phyloP scores from a whole-genome alignment of 768 basidiomycete species.

The Boletus rex-veris region DNA sequence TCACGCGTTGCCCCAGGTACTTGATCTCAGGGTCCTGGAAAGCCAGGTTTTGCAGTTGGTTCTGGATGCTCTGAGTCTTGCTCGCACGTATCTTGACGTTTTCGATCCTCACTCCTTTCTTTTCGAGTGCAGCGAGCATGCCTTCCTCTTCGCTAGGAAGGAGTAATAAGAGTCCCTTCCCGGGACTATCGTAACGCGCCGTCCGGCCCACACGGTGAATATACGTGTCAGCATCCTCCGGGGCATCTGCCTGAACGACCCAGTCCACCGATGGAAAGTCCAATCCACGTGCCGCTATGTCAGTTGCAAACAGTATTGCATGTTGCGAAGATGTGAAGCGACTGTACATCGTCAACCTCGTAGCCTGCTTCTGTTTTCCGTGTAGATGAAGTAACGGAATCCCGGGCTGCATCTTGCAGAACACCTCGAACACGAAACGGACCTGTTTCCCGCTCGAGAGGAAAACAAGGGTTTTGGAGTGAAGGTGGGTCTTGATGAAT shows the following conservation, averaged over 20 bases:
- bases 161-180: slow-evolving; percentile 79
- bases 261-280: slow-evolving; percentile 97
- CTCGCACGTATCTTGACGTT: slow-evolving; percentile 87
- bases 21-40: slow-evolving; percentile 98
- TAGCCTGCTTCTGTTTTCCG: slow-evolving; percentile 95
- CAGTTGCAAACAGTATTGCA: slow-evolving; percentile 89
- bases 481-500: slow-evolving; percentile 92
- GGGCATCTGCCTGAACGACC: slow-evolving; percentile 94
- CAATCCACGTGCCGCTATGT: slow-evolving; percentile 92
- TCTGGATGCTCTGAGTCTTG: slow-evolving; percentile 81
- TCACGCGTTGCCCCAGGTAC: slow-evolving; percentile 88
- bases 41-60: slow-evolving; percentile 86
- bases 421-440: slow-evolving; percentile 92
- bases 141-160: slow-evolving; percentile 92
- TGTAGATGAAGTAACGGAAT: slow-evolving; percentile 90
- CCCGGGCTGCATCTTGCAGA: slow-evolving; percentile 94
- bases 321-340: slow-evolving; percentile 80
- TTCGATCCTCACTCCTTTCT: slow-evolving; percentile 67
- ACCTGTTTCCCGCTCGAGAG: slow-evolving; percentile 96
- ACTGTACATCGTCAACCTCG: slow-evolving; percentile 77
- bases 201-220: slow-evolving; percentile 96
- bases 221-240: slow-evolving; percentile 96
- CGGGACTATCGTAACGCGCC: slow-evolving; percentile 87
- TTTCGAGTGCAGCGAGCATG: slow-evolving; percentile 67
- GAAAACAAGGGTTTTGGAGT: slow-evolving; percentile 89